Conservation (phyloP, 352 stramenopile genomes). For the Phytophthora pinifolia region DNA sequence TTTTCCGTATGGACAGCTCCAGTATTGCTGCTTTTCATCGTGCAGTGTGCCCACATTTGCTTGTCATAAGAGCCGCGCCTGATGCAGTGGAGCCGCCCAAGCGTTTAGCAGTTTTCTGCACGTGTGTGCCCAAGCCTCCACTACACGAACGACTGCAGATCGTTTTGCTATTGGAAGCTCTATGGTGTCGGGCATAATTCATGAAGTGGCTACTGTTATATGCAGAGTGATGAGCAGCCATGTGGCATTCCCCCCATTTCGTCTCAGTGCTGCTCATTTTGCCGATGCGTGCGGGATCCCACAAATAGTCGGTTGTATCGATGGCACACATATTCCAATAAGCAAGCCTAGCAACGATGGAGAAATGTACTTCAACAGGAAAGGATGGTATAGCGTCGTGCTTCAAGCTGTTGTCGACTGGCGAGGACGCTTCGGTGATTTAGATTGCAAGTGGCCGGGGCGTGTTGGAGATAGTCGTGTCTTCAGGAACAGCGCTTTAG, state of each 20-base stretch:
- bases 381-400: conserved; percentile 7
- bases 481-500: neutral
- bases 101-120: neutral
- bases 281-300: neutral
- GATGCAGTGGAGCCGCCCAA: neutral
- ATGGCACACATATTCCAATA: conserved; percentile 3
- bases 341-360: no score
- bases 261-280: conserved; percentile 5
- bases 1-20: neutral
- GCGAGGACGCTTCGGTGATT: neutral
- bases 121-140: no score
- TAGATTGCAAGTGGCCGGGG: conserved; percentile 4
- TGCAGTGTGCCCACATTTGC: no score
- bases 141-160: neutral
- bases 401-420: conserved; percentile 3
- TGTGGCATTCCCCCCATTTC: no score
- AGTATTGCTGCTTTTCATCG: no score
- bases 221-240: no score
- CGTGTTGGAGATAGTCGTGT: neutral
- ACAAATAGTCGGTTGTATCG: conserved; percentile 14
- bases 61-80: neutral
- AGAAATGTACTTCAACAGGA: conserved; percentile 14
- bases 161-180: conserved; percentile 2
- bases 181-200: conserved; percentile 1
- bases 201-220: neutral